A percentile compares a stretch with the other conserved stretches of the same genome.
phyloP scores from a whole-genome alignment of 192 early-diverging fungal species.

The Paraglomus brasilianum region DNA sequence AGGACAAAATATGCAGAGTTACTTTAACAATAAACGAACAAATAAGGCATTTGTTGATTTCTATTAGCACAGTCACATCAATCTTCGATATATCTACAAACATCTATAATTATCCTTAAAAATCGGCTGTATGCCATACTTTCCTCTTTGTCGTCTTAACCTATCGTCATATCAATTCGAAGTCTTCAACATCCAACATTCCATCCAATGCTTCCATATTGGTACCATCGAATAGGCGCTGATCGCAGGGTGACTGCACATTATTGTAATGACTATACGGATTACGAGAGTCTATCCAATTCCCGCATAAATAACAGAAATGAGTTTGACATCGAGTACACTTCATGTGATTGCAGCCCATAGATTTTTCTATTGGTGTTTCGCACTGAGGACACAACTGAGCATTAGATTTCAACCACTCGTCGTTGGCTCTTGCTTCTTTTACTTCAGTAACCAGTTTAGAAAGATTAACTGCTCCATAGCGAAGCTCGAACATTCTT shows the following conservation, averaged over 20 bases:
- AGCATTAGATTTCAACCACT: constrained; percentile 36
- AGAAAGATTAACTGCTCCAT: constrained; percentile 35
- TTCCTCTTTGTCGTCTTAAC: too few species aligned
- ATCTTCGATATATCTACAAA: too few species aligned
- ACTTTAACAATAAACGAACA: not conserved
- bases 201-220: too few species aligned
- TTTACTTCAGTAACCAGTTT: constrained; percentile 31
- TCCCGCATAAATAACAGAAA: constrained; percentile 43
- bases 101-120: too few species aligned
- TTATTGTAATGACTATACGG: constrained; percentile 34
- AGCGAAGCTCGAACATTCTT: constrained; percentile 29
- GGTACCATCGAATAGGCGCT: constrained; percentile 33
- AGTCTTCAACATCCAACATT: constrained; percentile 17
- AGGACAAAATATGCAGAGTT: too few species aligned
- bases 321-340: constrained; percentile 37
- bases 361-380: constrained; percentile 32
- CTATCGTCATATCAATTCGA: constrained; percentile 22
- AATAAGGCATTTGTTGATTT: not conserved
- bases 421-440: constrained; percentile 24
- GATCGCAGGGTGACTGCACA: constrained; percentile 24
- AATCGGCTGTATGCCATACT: too few species aligned
- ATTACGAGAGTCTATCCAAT: not conserved
- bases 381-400: constrained; percentile 34
- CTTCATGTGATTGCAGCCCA: constrained; percentile 41
- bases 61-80: too few species aligned